Evolutionary conservation across 1,284 basidiomycete species (phyloP).

Genomic region (Cutaneotrichosporon curvatum): DNA sequence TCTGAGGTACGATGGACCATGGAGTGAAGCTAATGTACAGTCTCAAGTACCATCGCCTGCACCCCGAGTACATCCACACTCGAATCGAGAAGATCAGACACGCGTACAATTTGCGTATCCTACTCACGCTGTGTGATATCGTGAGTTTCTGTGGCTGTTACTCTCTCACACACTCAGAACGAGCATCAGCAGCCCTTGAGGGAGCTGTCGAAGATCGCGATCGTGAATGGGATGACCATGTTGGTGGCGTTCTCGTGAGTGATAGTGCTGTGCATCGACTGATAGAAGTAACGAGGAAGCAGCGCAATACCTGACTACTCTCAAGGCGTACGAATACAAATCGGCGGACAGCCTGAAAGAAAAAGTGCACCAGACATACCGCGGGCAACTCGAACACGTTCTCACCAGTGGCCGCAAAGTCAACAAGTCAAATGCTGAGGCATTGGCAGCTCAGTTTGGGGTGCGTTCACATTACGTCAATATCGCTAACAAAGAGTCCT

Average conservation of each 20-base stretch:
- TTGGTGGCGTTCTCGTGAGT: slow-evolving; percentile 87
- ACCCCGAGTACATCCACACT: slow-evolving; percentile 92
- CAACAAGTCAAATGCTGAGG: slow-evolving; percentile 96
- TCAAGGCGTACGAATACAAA: slow-evolving; percentile 90
- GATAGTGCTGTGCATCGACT: neutral
- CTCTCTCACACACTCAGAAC: slow-evolving; percentile 49
- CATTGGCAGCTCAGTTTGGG: slow-evolving; percentile 83
- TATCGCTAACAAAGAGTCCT: slow-evolving; percentile 52
- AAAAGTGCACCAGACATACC: slow-evolving; percentile 79
- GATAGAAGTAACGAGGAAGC: slow-evolving; percentile 71
- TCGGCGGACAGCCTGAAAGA: slow-evolving; percentile 92
- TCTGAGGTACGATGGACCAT: slow-evolving; percentile 57
- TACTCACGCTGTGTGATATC: slow-evolving; percentile 89
- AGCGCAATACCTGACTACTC: slow-evolving; percentile 80
- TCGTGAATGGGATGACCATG: slow-evolving; percentile 88
- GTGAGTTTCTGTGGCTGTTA: slow-evolving; percentile 50
- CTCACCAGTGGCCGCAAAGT: slow-evolving; percentile 87
- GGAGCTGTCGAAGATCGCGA: slow-evolving; percentile 85
- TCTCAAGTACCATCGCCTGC: slow-evolving; percentile 87
- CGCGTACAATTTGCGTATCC: slow-evolving; percentile 72
- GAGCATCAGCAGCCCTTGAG: slow-evolving; percentile 85
- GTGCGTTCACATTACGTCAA: slow-evolving; percentile 51
- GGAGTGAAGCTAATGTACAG: slow-evolving; percentile 48
- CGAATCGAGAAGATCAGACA: slow-evolving; percentile 79
- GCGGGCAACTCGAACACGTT: slow-evolving; percentile 70